These are phyloP conservation scores for Neurospora sp. DNA, from an alignment of 495 filamentous ascomycete species.

Conservation along the genomic window DNA sequence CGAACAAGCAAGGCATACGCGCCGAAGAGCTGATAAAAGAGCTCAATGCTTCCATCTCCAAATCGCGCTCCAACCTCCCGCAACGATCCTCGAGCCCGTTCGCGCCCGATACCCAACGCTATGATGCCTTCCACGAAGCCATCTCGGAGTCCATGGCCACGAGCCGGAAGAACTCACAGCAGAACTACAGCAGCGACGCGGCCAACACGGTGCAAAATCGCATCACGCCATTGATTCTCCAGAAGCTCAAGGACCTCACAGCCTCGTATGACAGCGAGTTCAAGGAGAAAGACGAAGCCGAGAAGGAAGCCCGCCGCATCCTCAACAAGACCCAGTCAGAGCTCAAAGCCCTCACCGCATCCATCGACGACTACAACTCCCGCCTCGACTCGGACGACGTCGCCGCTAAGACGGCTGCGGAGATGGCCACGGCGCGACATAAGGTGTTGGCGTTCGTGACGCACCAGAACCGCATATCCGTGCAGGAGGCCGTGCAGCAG, in stretches of 20 bases:
- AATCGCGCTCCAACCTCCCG: conserved; percentile 29
- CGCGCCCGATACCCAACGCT: conserved; percentile 39
- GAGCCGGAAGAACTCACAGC: conserved; percentile 13
- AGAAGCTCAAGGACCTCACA: conserved; percentile 49
- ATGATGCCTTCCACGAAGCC: conserved; percentile 31
- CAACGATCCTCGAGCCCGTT: conserved; percentile 54
- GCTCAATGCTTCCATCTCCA: conserved; percentile 41
- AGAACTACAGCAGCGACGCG: conserved; percentile 38
- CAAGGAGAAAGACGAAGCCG: conserved; percentile 47
- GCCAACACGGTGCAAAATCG: conserved; percentile 48
- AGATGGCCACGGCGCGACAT: conserved; percentile 22
- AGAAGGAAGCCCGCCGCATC: conserved; percentile 47
- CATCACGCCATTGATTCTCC: conserved; percentile 44
- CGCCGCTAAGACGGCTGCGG: conserved; percentile 28
- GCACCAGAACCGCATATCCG: conserved; percentile 30
- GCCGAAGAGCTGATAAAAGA: conserved; percentile 63
- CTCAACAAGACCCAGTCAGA: conserved; percentile 44
- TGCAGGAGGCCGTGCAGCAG: conserved; percentile 26
- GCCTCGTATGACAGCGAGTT: conserved; percentile 49
- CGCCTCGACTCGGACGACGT: conserved; percentile 34
- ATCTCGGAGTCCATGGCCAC: conserved; percentile 17
- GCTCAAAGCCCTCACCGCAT: conserved; percentile 35
- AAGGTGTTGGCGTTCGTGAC: conserved; percentile 30
- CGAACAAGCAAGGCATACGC: conserved; percentile 67
- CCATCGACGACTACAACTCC: conserved; percentile 37